Percentiles rank a stretch among this genome's conserved stretches.
Evolutionary conservation across 805 yeast genomes (phyloP).

Genomic region (Schizosaccharomyces pombe): DNA sequence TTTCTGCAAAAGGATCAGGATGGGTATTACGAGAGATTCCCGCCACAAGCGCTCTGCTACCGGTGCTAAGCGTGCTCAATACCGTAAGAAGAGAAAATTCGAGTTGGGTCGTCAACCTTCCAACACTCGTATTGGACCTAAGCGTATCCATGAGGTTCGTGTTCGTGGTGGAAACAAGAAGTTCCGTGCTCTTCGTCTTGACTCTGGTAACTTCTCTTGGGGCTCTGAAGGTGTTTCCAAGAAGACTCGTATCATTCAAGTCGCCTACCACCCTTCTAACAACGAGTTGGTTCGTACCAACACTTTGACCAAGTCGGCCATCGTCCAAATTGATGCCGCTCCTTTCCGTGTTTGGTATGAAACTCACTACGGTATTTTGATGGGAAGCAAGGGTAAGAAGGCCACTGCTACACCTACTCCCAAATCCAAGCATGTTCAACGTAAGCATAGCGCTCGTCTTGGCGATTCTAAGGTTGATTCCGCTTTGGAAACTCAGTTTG

Average conservation of each 20-base stretch:
- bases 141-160: conserved; percentile 97
- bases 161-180: conserved; percentile 99
- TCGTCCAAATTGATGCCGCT: conserved; percentile 98
- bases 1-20: conserved; percentile 1
- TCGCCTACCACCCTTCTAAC: conserved; percentile 98
- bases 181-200: conserved; percentile 98
- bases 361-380: conserved; percentile 83
- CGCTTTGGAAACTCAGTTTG: conserved; percentile 88
- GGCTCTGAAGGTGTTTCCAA: conserved; percentile 95
- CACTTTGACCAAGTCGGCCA: conserved; percentile 96
- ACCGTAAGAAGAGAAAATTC: conserved; percentile 99
- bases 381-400: conserved; percentile 54
- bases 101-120: conserved; percentile 99
- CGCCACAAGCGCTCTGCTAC: conserved; percentile 99
- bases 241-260: conserved; percentile 97
- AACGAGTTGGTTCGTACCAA: conserved; percentile 98
- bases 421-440: conserved; percentile 51
- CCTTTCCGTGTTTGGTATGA: conserved; percentile 99
- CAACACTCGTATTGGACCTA: conserved; percentile 90
- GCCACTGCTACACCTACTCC: conserved; percentile 10
- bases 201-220: conserved; percentile 94
- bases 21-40: conserved; percentile 99
- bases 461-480: conserved; percentile 61
- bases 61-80: conserved; percentile 99
- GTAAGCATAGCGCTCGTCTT: conserved; percentile 86